A percentile compares a stretch with the other conserved stretches of the same genome.
Evolutionary conservation across 2,329 filamentous ascomycete species (phyloP).

Genomic region (Colletotrichum sp.): DNA sequence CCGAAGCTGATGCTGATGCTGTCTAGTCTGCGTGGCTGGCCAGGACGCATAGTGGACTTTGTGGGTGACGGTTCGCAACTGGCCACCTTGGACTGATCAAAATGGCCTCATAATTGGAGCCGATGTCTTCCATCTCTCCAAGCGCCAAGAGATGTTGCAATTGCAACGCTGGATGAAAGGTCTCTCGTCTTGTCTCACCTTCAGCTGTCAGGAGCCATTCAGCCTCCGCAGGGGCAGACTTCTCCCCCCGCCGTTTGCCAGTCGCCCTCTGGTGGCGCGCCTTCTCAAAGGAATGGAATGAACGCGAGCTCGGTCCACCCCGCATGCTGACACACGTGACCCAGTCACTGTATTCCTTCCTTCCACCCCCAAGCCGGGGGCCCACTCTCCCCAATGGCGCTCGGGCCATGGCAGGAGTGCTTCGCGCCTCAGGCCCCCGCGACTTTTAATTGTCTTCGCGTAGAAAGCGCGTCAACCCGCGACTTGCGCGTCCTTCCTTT

Average conservation of each 20-base stretch:
- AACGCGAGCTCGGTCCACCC: not conserved
- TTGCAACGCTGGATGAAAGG: not conserved
- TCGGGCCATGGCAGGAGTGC: not conserved
- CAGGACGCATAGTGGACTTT: not conserved
- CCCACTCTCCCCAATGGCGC: not conserved
- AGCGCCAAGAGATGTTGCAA: not conserved
- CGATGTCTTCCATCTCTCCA: not conserved
- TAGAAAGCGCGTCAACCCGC: constrained; percentile 14
- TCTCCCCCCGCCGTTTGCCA: not conserved
- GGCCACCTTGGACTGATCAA: not conserved
- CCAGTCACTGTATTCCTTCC: not conserved
- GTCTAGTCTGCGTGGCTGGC: not conserved
- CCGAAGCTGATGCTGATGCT: not conserved
- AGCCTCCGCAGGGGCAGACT: not conserved
- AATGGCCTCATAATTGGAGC: not conserved
- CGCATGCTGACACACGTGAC: not conserved
- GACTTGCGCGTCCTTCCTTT: constrained; percentile 16
- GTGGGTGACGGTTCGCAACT: not conserved
- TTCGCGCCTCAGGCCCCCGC: not conserved
- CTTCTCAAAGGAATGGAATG: not conserved
- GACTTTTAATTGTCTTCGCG: constrained; percentile 20
- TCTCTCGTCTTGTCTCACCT: not conserved
- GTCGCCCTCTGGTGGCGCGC: not conserved
- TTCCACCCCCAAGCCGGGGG: not conserved
- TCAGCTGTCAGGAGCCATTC: not conserved